Evolutionary conservation across 1,284 basidiomycete genomes (phyloP).

Genomic region (Earliella scabrosa): DNA sequence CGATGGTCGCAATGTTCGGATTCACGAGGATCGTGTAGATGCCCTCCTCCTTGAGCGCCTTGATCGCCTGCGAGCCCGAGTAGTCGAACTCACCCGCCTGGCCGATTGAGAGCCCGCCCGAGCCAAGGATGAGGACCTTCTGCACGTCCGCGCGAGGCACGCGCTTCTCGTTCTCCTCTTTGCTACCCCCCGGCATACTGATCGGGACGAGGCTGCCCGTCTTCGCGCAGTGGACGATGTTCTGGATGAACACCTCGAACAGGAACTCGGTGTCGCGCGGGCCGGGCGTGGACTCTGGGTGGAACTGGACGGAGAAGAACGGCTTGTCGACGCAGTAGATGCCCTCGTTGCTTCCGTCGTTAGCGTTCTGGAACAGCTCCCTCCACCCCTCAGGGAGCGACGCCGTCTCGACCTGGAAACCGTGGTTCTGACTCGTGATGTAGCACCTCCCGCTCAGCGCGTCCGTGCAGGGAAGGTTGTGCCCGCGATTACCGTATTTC

Average conservation of each 20-base stretch:
- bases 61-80: slow-evolving; percentile 98
- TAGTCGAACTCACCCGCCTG: slow-evolving; percentile 99
- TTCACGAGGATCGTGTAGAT: slow-evolving; percentile 99
- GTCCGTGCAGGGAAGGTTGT: slow-evolving; percentile 98
- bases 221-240: slow-evolving; percentile 76
- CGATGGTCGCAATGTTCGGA: slow-evolving; percentile 99
- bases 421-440: slow-evolving; percentile 99
- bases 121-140: slow-evolving; percentile 97
- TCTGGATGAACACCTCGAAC: slow-evolving; percentile 97
- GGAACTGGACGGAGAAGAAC: slow-evolving; percentile 99
- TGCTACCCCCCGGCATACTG: slow-evolving; percentile 85
- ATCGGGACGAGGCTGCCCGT: slow-evolving; percentile 79
- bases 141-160: slow-evolving; percentile 81
- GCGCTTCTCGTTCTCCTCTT: slow-evolving; percentile 81
- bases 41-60: slow-evolving; percentile 97
- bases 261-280: slow-evolving; percentile 99
- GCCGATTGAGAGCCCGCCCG: slow-evolving; percentile 97
- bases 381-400: slow-evolving; percentile 89
- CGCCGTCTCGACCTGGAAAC: slow-evolving; percentile 90
- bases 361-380: slow-evolving; percentile 95
- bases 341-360: slow-evolving; percentile 97
- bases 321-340: slow-evolving; percentile 92
- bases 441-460: slow-evolving; percentile 95
- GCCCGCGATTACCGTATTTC: slow-evolving; percentile 99
- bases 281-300: slow-evolving; percentile 98